Evolutionary conservation across 768 basidiomycete species (phyloP).

Genomic region (Mycena maculata): DNA sequence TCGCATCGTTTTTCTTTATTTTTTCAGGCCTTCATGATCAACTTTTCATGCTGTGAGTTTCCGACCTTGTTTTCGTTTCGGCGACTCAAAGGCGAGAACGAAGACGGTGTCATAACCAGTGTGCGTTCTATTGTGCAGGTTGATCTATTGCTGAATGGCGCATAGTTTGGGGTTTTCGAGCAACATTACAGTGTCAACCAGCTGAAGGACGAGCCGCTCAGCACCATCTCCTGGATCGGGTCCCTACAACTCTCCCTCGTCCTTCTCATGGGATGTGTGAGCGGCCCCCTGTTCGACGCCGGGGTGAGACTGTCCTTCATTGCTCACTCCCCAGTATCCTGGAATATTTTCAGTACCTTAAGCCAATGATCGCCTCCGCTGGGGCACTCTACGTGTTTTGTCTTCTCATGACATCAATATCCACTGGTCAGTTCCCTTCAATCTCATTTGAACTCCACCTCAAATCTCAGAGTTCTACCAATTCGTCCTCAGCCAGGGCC

Average conservation of each 20-base stretch:
- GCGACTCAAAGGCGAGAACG: background rate
- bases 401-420: constrained; percentile 32
- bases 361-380: constrained; percentile 29
- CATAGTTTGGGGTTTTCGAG: constrained; percentile 36
- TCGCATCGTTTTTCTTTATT: background rate
- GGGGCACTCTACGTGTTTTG: constrained; percentile 32
- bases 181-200: constrained; percentile 34
- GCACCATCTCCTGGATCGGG: constrained; percentile 40
- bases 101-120: constrained; percentile 34
- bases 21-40: constrained; percentile 34
- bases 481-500: constrained; percentile 46
- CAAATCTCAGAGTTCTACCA: constrained; percentile 45
- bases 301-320: constrained; percentile 7
- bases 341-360: constrained; percentile 24
- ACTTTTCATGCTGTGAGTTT: constrained; percentile 33
- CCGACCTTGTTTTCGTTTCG: background rate
- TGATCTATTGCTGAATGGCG: background rate
- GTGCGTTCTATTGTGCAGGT: constrained; percentile 1
- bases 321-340: background rate
- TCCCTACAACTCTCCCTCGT: constrained; percentile 37
- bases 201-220: constrained; percentile 27
- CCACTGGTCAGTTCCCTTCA: constrained; percentile 35
- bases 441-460: constrained; percentile 28
- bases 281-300: constrained; percentile 33
- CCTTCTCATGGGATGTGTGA: constrained; percentile 32